These are phyloP conservation scores for Lactuca saligna DNA, from an alignment of 129 eudicot genomes.

Conservation along the genomic window DNA sequence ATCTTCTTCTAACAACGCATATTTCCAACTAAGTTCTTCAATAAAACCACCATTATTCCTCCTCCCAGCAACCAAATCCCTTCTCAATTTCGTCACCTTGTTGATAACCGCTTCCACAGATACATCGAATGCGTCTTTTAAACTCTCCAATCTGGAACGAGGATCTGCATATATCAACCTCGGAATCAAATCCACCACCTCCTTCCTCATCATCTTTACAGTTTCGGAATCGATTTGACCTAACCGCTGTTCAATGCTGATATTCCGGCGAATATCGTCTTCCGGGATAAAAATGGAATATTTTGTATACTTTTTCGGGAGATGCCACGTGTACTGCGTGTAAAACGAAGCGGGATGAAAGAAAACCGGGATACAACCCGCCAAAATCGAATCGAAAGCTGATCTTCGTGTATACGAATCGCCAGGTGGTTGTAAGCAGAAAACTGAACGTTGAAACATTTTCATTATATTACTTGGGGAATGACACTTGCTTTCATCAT, in stretches of 20 bases:
- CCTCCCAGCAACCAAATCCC: slow-evolving; percentile 49
- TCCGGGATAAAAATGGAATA: slow-evolving; percentile 88
- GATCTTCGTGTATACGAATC: slow-evolving; percentile 89
- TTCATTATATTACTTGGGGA: slow-evolving; percentile 78
- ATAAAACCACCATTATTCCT: slow-evolving; percentile 46
- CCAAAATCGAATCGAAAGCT: slow-evolving; percentile 88
- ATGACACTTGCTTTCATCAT: slow-evolving; percentile 76
- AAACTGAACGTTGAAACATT: slow-evolving; percentile 85
- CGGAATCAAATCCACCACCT: slow-evolving; percentile 74
- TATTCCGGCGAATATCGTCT: slow-evolving; percentile 55
- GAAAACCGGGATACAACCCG: slow-evolving; percentile 95
- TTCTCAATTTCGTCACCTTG: slow-evolving; percentile 66
- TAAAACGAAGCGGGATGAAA: slow-evolving; percentile 86
- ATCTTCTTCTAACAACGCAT: slow-evolving; percentile 73
- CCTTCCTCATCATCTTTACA: slow-evolving; percentile 69
- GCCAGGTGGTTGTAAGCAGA: slow-evolving; percentile 92
- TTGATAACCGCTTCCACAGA: slow-evolving; percentile 71
- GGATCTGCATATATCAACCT: slow-evolving; percentile 82
- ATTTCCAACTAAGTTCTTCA: slow-evolving; percentile 92
- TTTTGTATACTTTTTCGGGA: slow-evolving; percentile 55
- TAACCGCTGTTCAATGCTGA: slow-evolving; percentile 60
- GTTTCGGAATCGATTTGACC: slow-evolving; percentile 48
- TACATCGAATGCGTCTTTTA: slow-evolving; percentile 79
- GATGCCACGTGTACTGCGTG: slow-evolving; percentile 93
- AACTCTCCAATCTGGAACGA: slow-evolving; percentile 74